Base-by-base conservation (phyloP, 129 eudicot species). In the Pseudognaphalium luteoalbum region DNA sequence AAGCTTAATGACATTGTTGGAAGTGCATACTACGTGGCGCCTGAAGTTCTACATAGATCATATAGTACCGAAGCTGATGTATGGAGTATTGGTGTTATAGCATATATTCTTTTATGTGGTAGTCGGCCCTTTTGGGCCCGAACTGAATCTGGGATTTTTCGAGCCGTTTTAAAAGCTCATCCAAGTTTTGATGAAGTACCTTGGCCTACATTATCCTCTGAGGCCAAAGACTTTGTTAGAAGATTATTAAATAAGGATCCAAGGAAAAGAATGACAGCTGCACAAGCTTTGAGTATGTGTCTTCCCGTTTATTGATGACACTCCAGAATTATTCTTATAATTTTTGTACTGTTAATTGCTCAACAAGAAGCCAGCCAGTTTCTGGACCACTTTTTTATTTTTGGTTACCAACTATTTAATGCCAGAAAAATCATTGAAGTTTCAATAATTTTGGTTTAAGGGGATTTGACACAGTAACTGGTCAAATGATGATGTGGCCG, bases 241-340 rank as follows among this genome's bases (percentile, higher is more conserved):
- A 85, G 97, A 29, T 75, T 91, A 34, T 75, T 95, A 60, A 91
- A 87, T 34, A 95, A 95, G 72, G 99, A 95, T 78, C 93, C 93
- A 6, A 81, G 97, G 81, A 95, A 86, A 86, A 75, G 99, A 84
- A 89, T 95, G 88, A 95, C 97, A 0, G 99, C 99, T 54, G 88
- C 96, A 66, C 99, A 91, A 72, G 97, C 96, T 22, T 72, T 89
- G 47, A 75, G 97, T 91, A 75, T 59, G 96, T 86, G 77, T 58
- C n/a, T 51, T 29, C 39, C 59, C 0, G 11, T 2, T 65, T 11
- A 25, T 58, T 57, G 19, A 7, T 14, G 14, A 21, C 81, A 28
- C n/a, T 75, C 11, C n/a, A 14, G 9, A 20, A 50, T 29, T n/a
- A 47, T 6, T 15, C 14, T 70, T 2, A 63, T 63, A 15, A 30